A percentile compares a stretch with the other conserved stretches of the same genome.
Evolutionary conservation across 768 basidiomycete species (phyloP).

Genomic region (Boletus patriciae): DNA sequence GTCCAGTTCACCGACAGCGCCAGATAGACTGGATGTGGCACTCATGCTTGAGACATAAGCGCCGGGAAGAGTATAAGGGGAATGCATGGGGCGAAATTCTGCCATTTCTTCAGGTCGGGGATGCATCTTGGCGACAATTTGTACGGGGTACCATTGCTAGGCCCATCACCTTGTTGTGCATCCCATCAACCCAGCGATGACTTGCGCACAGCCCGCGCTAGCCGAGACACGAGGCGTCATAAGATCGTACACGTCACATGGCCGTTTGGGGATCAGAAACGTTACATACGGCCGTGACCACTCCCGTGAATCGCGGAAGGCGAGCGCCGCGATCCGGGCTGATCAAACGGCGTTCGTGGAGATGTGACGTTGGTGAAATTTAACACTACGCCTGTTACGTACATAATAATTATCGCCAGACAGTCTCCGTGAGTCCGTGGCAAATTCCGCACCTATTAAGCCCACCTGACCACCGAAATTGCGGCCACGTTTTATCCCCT

Average conservation of each 20-base stretch:
- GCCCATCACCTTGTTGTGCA: slow-evolving; percentile 20
- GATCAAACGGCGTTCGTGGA: slow-evolving; percentile 26
- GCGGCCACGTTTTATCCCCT: slow-evolving; percentile 13
- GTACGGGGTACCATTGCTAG: slow-evolving; percentile 30
- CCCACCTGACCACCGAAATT: slow-evolving; percentile 16
- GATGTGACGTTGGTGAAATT: slow-evolving; percentile 22
- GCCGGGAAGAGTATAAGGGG: slow-evolving; percentile 33
- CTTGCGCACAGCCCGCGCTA: slow-evolving; percentile 28
- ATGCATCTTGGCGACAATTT: slow-evolving; percentile 32
- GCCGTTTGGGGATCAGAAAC: slow-evolving; percentile 31
- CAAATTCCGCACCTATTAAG: slow-evolving; percentile 9
- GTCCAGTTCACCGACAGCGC: slow-evolving; percentile 60
- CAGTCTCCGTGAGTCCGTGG: slow-evolving; percentile 16
- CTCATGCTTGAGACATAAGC: slow-evolving; percentile 46
- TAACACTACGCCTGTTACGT: slow-evolving; percentile 19
- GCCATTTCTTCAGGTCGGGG: slow-evolving; percentile 42
- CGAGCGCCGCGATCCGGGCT: slow-evolving; percentile 25
- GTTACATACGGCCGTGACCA: slow-evolving; percentile 22
- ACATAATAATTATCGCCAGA: slow-evolving; percentile 19
- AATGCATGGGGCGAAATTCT: slow-evolving; percentile 35
- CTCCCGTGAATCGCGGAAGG: slow-evolving; percentile 26
- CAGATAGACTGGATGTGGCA: slow-evolving; percentile 50
- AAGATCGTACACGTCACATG: slow-evolving; percentile 32
- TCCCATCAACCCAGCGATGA: slow-evolving; percentile 29
- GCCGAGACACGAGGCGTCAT: slow-evolving; percentile 31